These are phyloP conservation scores for Zymoseptoria brevis DNA, from an alignment of 2,329 filamentous ascomycete genomes.

Conservation along the genomic window DNA sequence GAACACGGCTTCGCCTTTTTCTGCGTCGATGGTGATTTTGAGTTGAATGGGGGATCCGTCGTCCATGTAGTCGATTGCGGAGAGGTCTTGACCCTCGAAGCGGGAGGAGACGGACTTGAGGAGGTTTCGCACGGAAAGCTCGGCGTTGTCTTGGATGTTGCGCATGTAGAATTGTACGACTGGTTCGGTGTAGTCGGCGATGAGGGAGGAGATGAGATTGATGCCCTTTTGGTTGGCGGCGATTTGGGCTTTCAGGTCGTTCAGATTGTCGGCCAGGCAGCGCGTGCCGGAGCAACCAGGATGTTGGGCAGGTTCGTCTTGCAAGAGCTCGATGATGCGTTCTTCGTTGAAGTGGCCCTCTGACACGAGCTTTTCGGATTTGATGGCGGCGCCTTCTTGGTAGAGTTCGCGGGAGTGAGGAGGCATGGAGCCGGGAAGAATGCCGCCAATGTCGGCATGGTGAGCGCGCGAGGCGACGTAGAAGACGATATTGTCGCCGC, in stretches of 20 bases:
- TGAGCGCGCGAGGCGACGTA: constrained; percentile 75
- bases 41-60: constrained; percentile 72
- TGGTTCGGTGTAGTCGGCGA: constrained; percentile 68
- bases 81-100: constrained; percentile 63
- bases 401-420: constrained; percentile 57
- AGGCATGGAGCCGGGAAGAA: constrained; percentile 75
- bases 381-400: constrained; percentile 50
- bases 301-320: constrained; percentile 64
- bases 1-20: constrained; percentile 68
- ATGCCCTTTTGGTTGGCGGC: constrained; percentile 84
- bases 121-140: constrained; percentile 64
- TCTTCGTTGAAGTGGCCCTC: constrained; percentile 72
- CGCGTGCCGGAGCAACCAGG: constrained; percentile 71
- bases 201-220: constrained; percentile 63
- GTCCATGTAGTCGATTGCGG: constrained; percentile 77
- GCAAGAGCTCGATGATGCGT: constrained; percentile 59
- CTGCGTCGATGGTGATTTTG: constrained; percentile 64
- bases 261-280: constrained; percentile 74
- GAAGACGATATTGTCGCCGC: constrained; percentile 67
- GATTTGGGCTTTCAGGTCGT: constrained; percentile 78
- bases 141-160: constrained; percentile 73
- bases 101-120: constrained; percentile 63
- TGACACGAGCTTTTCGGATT: constrained; percentile 60
- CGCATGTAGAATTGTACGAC: constrained; percentile 79
- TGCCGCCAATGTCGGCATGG: constrained; percentile 78